These are phyloP conservation scores for Sclerotiophoma versabilis DNA, from an alignment of 2,329 filamentous ascomycete genomes.

Conservation along the genomic window DNA sequence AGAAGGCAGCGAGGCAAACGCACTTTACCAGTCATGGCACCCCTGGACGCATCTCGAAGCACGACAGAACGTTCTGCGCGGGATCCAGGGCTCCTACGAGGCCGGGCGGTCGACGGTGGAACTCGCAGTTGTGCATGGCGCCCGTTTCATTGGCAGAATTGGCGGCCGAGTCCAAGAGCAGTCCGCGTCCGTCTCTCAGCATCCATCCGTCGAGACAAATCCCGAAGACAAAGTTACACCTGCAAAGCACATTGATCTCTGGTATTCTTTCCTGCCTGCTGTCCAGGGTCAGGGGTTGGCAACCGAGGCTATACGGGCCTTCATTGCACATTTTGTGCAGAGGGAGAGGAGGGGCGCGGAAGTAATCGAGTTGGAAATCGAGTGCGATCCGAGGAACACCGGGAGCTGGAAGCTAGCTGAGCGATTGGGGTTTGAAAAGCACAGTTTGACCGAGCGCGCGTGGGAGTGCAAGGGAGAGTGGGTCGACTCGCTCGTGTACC, in stretches of 20 bases:
- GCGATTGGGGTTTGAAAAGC: constrained; percentile 37
- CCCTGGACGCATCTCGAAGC: constrained; percentile 35
- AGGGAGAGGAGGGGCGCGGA: constrained; percentile 6
- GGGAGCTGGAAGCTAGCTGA: constrained; percentile 41
- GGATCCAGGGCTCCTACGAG: constrained; percentile 24
- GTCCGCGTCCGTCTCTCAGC: background rate
- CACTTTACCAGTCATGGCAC: constrained; percentile 36
- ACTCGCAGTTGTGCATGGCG: constrained; percentile 36
- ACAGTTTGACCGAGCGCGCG: constrained; percentile 34
- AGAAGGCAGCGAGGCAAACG: constrained; percentile 35
- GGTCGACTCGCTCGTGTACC: constrained; percentile 42
- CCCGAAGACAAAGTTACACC: background rate
- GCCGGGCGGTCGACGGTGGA: constrained; percentile 33
- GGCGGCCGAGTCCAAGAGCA: constrained; percentile 24
- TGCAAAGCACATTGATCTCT: constrained; percentile 31
- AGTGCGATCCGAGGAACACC: constrained; percentile 46
- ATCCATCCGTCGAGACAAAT: no score
- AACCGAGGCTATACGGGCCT: constrained; percentile 40
- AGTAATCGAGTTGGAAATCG: constrained; percentile 40
- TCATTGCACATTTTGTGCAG: constrained; percentile 28
- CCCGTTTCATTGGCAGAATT: constrained; percentile 38
- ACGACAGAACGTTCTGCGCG: constrained; percentile 25
- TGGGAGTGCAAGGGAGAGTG: constrained; percentile 44
- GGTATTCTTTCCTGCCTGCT: constrained; percentile 40
- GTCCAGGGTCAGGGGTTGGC: constrained; percentile 38